A percentile compares a stretch with the other conserved stretches of the same genome.
Evolutionary conservation across 768 basidiomycete genomes (phyloP).

Genomic region (Tulasnella sp.): DNA sequence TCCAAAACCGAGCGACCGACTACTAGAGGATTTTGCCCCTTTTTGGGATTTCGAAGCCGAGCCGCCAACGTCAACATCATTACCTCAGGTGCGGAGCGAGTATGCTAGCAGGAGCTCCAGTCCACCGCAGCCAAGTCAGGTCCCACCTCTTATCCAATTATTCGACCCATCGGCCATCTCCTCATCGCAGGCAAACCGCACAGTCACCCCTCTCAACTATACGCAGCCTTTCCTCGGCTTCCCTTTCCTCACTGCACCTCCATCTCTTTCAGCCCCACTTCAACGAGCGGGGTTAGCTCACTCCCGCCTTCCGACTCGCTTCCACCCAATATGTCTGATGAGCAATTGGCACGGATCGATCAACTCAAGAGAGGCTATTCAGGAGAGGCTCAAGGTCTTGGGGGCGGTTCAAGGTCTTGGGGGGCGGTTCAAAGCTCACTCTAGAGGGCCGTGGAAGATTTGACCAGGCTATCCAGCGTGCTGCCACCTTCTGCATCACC

Average conservation of each 20-base stretch:
- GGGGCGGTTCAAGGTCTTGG: constrained; percentile 58
- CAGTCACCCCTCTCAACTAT: constrained; percentile 9
- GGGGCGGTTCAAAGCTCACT: constrained; percentile 56
- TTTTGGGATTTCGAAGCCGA: constrained; percentile 2
- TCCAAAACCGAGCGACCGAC: constrained; percentile 17
- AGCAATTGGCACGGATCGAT: constrained; percentile 60
- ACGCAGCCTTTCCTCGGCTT: constrained; percentile 13
- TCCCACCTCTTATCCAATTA: constrained; percentile 38
- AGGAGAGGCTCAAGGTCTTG: constrained; percentile 71
- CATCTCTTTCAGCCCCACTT: constrained; percentile 17
- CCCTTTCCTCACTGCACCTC: constrained; percentile 13
- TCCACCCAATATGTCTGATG: constrained; percentile 46
- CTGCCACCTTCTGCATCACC: constrained; percentile 36
- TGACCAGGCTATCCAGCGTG: constrained; percentile 66
- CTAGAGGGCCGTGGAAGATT: constrained; percentile 69
- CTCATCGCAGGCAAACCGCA: background rate
- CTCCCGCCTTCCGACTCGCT: constrained; percentile 25
- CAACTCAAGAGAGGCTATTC: constrained; percentile 67
- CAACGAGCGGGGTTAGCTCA: constrained; percentile 2
- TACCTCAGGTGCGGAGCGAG: background rate
- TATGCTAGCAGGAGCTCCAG: background rate
- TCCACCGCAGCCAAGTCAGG: constrained; percentile 17
- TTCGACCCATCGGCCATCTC: constrained; percentile 30
- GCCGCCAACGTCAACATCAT: background rate
- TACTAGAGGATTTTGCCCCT: constrained; percentile 11